phyloP scores from a whole-genome alignment of 2,329 filamentous ascomycete genomes.

The Colletotrichum graminicola region DNA sequence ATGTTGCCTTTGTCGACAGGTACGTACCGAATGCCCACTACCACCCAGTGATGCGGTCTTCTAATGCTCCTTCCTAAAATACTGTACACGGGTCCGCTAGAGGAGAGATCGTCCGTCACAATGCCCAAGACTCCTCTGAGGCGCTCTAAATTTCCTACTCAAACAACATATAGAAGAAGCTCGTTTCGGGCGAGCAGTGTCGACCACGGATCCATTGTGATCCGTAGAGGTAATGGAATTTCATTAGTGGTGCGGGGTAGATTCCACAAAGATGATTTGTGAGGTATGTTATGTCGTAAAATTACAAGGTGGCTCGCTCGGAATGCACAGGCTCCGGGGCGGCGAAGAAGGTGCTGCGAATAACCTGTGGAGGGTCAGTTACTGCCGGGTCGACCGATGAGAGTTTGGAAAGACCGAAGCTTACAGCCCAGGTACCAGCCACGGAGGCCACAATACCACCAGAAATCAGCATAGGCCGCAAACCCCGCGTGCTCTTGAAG shows the following conservation, averaged over 20 bases:
- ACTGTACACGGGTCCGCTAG: conserved; percentile 65
- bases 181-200: conserved; percentile 42
- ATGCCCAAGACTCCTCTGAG: conserved; percentile 48
- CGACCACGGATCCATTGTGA: conserved; percentile 31
- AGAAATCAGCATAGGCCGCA: conserved; percentile 94
- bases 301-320: conserved; percentile 42
- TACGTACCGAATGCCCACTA: conserved; percentile 40
- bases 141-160: conserved; percentile 44
- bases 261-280: conserved; percentile 36
- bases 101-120: conserved; percentile 67
- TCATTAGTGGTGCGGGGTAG: conserved; percentile 36
- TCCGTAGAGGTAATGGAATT: conserved; percentile 20
- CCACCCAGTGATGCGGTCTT: conserved; percentile 48
- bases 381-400: conserved; percentile 11
- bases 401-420: conserved; percentile 52
- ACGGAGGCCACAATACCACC: conserved; percentile 88
- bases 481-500: conserved; percentile 94
- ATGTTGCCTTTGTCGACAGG: conserved; percentile 25
- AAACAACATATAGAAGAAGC: conserved; percentile 39
- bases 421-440: conserved; percentile 91
- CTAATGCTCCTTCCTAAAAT: conserved; percentile 61
- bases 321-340: conserved; percentile 48
- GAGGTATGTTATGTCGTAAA: conserved; percentile 30
- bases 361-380: conserved; percentile 48
- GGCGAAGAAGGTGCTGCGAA: conserved; percentile 58